phyloP scores from a whole-genome alignment of 495 filamentous ascomycete species.

The Hypoxylon subgilvum region DNA sequence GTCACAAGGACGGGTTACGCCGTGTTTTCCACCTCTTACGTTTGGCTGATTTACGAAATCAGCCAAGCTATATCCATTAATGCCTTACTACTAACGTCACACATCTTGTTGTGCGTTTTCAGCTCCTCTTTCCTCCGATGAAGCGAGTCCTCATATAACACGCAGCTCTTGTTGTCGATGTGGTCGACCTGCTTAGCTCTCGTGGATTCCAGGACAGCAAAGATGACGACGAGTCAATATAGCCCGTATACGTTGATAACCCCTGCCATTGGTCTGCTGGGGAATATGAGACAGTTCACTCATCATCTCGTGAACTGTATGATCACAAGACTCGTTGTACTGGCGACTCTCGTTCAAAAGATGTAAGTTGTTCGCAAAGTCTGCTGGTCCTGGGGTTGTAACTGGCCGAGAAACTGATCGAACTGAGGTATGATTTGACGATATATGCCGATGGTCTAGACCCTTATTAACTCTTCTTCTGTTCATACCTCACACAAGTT shows the following conservation, averaged over 20 bases:
- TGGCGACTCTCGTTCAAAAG: slow-evolving; percentile 16
- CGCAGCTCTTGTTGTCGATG: not conserved
- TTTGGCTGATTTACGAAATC: slow-evolving; percentile 7
- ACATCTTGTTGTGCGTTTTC: not conserved
- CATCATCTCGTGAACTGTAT: slow-evolving; percentile 1
- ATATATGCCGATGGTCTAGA: slow-evolving; percentile 81
- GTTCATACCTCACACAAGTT: not conserved
- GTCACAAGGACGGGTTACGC: slow-evolving; percentile 12
- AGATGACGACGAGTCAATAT: slow-evolving; percentile 9
- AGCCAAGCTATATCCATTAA: slow-evolving; percentile 25
- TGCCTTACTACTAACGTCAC: slow-evolving; percentile 6
- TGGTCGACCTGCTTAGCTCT: slow-evolving; percentile 5
- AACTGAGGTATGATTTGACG: slow-evolving; percentile 86
- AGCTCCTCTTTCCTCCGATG: slow-evolving; percentile 8
- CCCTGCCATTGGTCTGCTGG: not conserved
- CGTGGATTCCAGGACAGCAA: slow-evolving; percentile 8
- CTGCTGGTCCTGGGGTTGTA: slow-evolving; percentile 68
- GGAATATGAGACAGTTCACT: slow-evolving; percentile 1
- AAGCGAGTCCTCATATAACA: slow-evolving; percentile 14
- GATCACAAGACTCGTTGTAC: not conserved
- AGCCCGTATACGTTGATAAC: slow-evolving; percentile 2
- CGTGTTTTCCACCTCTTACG: slow-evolving; percentile 6
- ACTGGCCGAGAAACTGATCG: slow-evolving; percentile 73
- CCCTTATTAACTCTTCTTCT: slow-evolving; percentile 20
- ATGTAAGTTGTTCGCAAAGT: slow-evolving; percentile 46